These are phyloP conservation scores for Paracoccidioides brasiliensis DNA, from an alignment of 2,329 filamentous ascomycete genomes.

Conservation along the genomic window DNA sequence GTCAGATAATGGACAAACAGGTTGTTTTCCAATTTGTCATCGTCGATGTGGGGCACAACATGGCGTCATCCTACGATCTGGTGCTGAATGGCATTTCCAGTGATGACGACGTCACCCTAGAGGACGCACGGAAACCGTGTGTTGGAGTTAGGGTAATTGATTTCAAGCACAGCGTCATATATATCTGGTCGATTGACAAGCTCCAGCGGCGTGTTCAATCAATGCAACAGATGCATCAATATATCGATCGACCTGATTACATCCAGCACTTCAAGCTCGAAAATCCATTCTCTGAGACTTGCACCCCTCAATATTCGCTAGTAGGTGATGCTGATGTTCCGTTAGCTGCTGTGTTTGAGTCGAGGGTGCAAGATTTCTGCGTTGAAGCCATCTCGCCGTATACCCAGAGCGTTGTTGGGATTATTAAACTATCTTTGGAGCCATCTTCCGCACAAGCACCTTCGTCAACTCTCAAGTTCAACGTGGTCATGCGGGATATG, in stretches of 20 bases:
- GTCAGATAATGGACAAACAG: constrained; percentile 83
- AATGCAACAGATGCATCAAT: constrained; percentile 96
- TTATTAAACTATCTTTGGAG: constrained; percentile 80
- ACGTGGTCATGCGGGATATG: constrained; percentile 95
- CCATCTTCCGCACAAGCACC: constrained; percentile 88
- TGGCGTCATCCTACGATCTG: constrained; percentile 92
- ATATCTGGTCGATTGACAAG: constrained; percentile 91
- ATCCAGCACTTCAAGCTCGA: constrained; percentile 83
- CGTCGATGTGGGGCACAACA: constrained; percentile 72
- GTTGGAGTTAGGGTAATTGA: constrained; percentile 83
- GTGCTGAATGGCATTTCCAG: constrained; percentile 80
- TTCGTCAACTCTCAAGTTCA: constrained; percentile 88
- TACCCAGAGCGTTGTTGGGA: constrained; percentile 78
- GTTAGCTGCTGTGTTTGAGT: constrained; percentile 83
- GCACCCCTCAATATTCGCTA: constrained; percentile 83
- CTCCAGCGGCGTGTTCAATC: constrained; percentile 72
- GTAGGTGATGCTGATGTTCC: constrained; percentile 90
- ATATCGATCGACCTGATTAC: constrained; percentile 89
- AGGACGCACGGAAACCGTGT: constrained; percentile 74
- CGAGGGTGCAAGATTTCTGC: constrained; percentile 83
- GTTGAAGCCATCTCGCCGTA: constrained; percentile 87
- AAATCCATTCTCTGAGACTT: constrained; percentile 83
- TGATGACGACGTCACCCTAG: constrained; percentile 73
- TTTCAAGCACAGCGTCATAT: constrained; percentile 72
- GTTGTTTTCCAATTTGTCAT: constrained; percentile 93